These are phyloP conservation scores for Diaporthe vaccinii DNA, from an alignment of 2,329 filamentous ascomycete genomes.

Conservation along the genomic window DNA sequence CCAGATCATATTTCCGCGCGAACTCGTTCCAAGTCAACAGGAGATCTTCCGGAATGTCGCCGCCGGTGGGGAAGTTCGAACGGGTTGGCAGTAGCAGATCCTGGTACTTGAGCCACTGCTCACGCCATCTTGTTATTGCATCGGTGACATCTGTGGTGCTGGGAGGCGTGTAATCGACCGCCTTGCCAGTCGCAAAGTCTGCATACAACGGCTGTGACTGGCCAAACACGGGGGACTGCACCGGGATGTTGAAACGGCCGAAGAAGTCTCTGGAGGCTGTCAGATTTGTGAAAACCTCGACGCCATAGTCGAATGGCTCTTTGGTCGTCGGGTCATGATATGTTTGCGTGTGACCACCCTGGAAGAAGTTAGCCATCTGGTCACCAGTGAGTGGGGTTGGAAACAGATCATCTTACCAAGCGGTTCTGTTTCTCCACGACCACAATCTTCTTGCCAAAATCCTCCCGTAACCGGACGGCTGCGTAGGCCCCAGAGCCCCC, in stretches of 20 bases:
- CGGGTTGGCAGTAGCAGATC: neutral
- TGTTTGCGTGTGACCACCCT: slow-evolving; percentile 10
- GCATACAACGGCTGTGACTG: neutral
- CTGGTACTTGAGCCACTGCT: slow-evolving; percentile 17
- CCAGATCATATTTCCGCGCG: slow-evolving; percentile 1
- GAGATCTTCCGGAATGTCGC: neutral
- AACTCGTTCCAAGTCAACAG: slow-evolving; percentile 10
- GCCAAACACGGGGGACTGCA: neutral
- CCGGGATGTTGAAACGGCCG: neutral
- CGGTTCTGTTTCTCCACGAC: slow-evolving; percentile 8
- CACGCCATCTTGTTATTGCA: neutral
- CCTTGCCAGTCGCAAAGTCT: neutral
- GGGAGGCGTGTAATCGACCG: slow-evolving; percentile 1
- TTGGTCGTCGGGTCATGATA: neutral
- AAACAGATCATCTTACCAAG: neutral
- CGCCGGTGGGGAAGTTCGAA: slow-evolving; percentile 1
- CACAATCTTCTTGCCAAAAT: slow-evolving; percentile 6
- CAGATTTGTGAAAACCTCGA: slow-evolving; percentile 1
- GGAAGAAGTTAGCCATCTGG: neutral
- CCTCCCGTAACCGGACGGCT: slow-evolving; percentile 1
- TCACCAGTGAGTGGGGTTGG: neutral
- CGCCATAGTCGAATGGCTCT: neutral
- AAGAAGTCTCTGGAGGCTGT: slow-evolving; percentile 4
- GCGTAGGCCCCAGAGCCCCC: slow-evolving; percentile 9
- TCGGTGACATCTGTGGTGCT: neutral